These are phyloP conservation scores for Drechslerella stenobrocha DNA, from an alignment of 2,329 filamentous ascomycete species.

Conservation along the genomic window DNA sequence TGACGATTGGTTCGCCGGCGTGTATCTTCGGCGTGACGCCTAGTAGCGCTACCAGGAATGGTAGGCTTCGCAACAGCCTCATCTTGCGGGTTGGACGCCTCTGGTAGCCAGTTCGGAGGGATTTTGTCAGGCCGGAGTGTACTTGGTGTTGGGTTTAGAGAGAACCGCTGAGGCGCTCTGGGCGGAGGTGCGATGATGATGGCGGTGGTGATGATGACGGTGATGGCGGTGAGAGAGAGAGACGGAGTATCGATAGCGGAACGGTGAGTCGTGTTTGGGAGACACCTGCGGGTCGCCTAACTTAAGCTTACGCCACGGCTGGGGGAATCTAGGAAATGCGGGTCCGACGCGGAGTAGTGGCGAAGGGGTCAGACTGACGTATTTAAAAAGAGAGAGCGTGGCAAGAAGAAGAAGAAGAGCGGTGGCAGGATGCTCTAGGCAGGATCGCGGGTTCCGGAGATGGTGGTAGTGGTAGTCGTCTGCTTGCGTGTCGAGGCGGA, in stretches of 20 bases:
- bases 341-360: neutral
- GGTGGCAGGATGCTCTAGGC: neutral
- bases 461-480: neutral
- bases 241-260: constrained; percentile 39
- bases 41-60: constrained; percentile 47
- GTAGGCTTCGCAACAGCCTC: constrained; percentile 49
- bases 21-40: constrained; percentile 32
- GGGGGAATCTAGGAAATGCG: constrained; percentile 9
- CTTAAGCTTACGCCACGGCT: constrained; percentile 28
- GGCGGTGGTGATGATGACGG: constrained; percentile 1
- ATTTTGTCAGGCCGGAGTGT: constrained; percentile 5
- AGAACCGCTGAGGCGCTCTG: constrained; percentile 5
- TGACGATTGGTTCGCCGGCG: constrained; percentile 53
- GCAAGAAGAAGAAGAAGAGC: neutral
- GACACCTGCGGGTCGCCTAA: constrained; percentile 21
- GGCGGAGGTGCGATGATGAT: constrained; percentile 1
- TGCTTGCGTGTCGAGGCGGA: constrained; percentile 30
- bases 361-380: constrained; percentile 10
- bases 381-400: neutral
- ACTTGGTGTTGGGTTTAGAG: constrained; percentile 20
- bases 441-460: neutral
- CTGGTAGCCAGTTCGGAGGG: constrained; percentile 29
- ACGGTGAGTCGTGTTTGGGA: constrained; percentile 47
- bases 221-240: constrained; percentile 2
- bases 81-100: constrained; percentile 39